Percentiles rank a stretch among this genome's conserved stretches.
Conservation (phyloP, 202 grass and related monocot species). For the Carex sylvatica region DNA sequence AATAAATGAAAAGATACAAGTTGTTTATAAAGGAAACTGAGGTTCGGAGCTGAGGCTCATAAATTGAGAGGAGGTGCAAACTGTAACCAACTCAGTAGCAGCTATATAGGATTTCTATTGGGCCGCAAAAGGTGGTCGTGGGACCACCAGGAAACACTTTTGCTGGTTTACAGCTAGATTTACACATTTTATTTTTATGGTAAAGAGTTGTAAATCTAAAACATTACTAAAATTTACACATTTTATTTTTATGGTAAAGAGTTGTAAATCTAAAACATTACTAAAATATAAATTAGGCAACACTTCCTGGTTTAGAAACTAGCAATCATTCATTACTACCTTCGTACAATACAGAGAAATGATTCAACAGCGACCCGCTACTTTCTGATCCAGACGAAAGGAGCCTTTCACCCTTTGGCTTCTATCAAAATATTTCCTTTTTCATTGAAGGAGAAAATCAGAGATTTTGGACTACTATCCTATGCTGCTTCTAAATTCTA, state of each 20-base stretch:
- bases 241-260: neutral
- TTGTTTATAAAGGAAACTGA: neutral
- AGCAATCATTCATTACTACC: too few relatives aligned
- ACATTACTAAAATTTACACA: neutral
- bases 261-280: neutral
- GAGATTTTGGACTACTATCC: too few relatives aligned
- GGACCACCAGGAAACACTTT: neutral
- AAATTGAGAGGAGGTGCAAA: constrained; percentile 8
- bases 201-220: neutral
- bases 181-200: neutral
- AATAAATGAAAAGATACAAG: too few relatives aligned
- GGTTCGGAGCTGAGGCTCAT: neutral
- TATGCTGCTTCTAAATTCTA: neutral
- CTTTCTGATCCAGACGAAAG: too few relatives aligned
- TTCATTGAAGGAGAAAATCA: too few relatives aligned
- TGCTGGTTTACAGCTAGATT: constrained; percentile 1
- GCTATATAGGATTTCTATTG: constrained; percentile 8
- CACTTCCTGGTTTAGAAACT: neutral
- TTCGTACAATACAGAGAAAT: too few relatives aligned
- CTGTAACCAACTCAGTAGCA: constrained; percentile 3
- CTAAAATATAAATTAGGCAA: neutral
- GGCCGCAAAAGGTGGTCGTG: neutral
- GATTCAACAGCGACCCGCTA: too few relatives aligned
- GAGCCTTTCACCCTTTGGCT: too few relatives aligned
- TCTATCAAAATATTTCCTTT: too few relatives aligned